Evolutionary conservation across 75 land plant genomes (phyloP).

Genomic region (Pseudotsuga menziesii): DNA sequence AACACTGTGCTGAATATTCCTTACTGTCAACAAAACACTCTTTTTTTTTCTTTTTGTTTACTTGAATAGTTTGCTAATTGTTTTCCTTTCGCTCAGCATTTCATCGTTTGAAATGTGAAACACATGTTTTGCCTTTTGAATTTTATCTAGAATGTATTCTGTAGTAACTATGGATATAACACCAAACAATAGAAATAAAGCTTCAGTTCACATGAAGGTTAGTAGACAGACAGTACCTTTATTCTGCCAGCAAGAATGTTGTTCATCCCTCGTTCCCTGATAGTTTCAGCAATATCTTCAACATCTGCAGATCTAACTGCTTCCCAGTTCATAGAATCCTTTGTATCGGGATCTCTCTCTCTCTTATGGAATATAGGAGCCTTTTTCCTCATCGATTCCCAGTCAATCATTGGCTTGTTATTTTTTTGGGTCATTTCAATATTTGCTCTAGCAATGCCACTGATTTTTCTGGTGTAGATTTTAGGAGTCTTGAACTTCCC

Average conservation of each 20-base stretch:
- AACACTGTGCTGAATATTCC: background rate
- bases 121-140: background rate
- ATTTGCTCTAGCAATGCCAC: constrained; percentile 31
- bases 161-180: background rate
- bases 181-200: background rate
- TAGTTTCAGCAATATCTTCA: constrained; percentile 63
- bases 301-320: constrained; percentile 68
- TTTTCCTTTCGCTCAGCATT: background rate
- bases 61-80: too few relatives aligned
- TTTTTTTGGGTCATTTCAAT: constrained; percentile 23
- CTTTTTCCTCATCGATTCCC: constrained; percentile 58
- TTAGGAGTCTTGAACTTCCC: background rate
- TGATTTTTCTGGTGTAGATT: constrained; percentile 8
- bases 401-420: constrained; percentile 37
- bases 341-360: constrained; percentile 32
- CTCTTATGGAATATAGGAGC: constrained; percentile 11
- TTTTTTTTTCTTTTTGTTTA: too few relatives aligned
- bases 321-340: constrained; percentile 87
- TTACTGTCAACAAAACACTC: too few relatives aligned
- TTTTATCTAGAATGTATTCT: background rate
- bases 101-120: background rate
- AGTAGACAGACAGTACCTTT: constrained; percentile 43
- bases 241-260: constrained; percentile 87
- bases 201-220: background rate
- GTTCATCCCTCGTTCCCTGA: constrained; percentile 94